Conservation (phyloP, 768 basidiomycete genomes). For the Suillus ampliporus region DNA sequence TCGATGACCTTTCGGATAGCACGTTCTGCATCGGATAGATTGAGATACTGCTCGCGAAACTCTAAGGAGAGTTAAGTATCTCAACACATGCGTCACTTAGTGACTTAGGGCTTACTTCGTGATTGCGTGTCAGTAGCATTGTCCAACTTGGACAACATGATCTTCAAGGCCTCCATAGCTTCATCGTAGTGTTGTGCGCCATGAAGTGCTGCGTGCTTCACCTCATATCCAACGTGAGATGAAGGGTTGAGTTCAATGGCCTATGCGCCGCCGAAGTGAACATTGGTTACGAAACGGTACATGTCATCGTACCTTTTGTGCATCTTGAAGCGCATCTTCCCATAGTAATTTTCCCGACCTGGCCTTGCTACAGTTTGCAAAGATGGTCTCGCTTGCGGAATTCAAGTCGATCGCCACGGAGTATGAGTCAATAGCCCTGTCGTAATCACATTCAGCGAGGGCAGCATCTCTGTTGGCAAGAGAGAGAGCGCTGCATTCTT, state of each 20-base stretch:
- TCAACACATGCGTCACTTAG: neutral
- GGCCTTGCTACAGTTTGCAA: neutral
- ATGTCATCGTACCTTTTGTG: neutral
- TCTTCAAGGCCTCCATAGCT: neutral
- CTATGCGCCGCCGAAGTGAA: neutral
- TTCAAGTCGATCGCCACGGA: no score
- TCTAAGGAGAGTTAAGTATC: neutral
- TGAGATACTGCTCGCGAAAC: neutral
- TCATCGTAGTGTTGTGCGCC: neutral
- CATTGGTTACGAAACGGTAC: neutral
- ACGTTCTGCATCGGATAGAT: neutral
- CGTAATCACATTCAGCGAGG: no score
- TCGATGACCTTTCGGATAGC: neutral
- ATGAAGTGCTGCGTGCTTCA: constrained; percentile 1
- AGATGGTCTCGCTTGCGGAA: no score
- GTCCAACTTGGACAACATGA: neutral
- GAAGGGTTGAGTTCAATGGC: neutral
- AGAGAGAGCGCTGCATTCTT: no score
- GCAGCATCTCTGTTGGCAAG: no score
- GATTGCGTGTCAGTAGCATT: neutral
- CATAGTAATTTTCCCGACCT: neutral
- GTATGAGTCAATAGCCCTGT: no score
- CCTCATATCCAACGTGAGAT: neutral
- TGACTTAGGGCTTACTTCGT: neutral
- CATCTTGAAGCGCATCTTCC: neutral